Percentiles rank a stretch among this genome's conserved stretches.
Conservation (phyloP, 2,329 filamentous ascomycete species). For the Scedosporium dehoogii region DNA sequence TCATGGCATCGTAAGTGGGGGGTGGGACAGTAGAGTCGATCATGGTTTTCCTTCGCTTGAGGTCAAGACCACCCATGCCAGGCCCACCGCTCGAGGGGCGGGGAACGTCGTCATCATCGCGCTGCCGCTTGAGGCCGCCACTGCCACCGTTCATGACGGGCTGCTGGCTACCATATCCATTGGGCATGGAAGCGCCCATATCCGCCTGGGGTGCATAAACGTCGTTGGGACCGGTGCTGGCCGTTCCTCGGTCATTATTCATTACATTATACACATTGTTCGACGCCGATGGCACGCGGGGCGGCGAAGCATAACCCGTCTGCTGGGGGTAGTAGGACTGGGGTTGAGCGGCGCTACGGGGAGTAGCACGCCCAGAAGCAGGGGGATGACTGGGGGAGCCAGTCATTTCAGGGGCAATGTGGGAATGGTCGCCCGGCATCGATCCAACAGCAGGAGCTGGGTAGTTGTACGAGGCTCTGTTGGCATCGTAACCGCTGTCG, state of each 20-base stretch:
- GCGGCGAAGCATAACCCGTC: conserved; percentile 68
- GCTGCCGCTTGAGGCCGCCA: conserved; percentile 33
- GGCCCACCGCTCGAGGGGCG: conserved; percentile 48
- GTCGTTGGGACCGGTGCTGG: conserved; percentile 55
- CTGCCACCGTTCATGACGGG: conserved; percentile 55
- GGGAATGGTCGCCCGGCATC: conserved; percentile 59
- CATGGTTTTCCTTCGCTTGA: conserved; percentile 74
- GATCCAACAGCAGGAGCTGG: conserved; percentile 56
- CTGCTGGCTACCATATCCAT: conserved; percentile 54
- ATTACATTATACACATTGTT: conserved; percentile 87
- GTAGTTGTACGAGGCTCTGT: conserved; percentile 67
- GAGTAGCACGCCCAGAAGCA: conserved; percentile 74
- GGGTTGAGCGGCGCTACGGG: conserved; percentile 63
- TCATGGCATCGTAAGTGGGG: conserved; percentile 39
- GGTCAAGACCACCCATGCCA: conserved; percentile 34
- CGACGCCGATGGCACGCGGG: conserved; percentile 57
- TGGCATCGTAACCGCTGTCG: conserved; percentile 65
- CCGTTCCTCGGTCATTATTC: conserved; percentile 61
- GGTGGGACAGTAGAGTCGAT: conserved; percentile 47
- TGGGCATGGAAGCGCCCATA: conserved; percentile 40
- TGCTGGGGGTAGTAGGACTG: conserved; percentile 64
- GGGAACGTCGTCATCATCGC: conserved; percentile 49
- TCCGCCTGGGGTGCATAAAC: conserved; percentile 48
- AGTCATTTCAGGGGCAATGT: conserved; percentile 73
- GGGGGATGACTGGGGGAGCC: conserved; percentile 72